A percentile compares a stretch with the other conserved stretches of the same genome.
Conservation (phyloP, 2,329 filamentous ascomycete species). For the Tricladium varicosporioides region DNA sequence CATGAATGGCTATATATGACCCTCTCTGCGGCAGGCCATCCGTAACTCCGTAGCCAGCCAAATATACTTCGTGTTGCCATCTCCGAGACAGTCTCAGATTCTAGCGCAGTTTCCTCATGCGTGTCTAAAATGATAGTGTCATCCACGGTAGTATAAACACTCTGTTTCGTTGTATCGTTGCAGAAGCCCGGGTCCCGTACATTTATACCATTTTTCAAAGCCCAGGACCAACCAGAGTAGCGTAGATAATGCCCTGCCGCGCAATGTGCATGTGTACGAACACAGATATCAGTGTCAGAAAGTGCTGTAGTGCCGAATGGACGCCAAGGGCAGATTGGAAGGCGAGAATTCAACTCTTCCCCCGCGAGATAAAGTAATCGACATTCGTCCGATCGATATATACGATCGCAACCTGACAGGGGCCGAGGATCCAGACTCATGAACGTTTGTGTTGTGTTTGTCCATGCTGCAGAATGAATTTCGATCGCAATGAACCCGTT, state of each 20-base stretch:
- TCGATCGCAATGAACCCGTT: conserved; percentile 7
- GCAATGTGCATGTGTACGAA: conserved; percentile 30
- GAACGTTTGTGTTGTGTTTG: conserved; percentile 11
- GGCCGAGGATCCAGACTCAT: conserved; percentile 8
- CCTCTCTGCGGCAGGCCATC: conserved; percentile 25
- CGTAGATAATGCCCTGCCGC: conserved; percentile 25
- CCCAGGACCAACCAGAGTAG: conserved; percentile 26
- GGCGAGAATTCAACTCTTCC: conserved; percentile 9
- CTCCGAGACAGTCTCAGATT: conserved; percentile 24
- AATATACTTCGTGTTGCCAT: conserved; percentile 34
- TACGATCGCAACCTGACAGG: not conserved
- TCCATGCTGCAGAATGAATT: conserved; percentile 11
- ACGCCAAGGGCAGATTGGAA: conserved; percentile 30
- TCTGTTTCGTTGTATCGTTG: conserved; percentile 1
- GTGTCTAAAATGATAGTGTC: not conserved
- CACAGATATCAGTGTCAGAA: conserved; percentile 32
- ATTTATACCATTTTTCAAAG: conserved; percentile 13
- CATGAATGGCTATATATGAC: conserved; percentile 28
- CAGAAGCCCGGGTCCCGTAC: conserved; percentile 13
- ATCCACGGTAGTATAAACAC: not conserved
- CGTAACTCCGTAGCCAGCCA: conserved; percentile 30
- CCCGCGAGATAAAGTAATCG: conserved; percentile 12
- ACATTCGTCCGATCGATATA: conserved; percentile 10
- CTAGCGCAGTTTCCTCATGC: not conserved
- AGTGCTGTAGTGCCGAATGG: conserved; percentile 32